phyloP scores from a whole-genome alignment of 2,329 filamentous ascomycete species.

The Penicillium crustosum region DNA sequence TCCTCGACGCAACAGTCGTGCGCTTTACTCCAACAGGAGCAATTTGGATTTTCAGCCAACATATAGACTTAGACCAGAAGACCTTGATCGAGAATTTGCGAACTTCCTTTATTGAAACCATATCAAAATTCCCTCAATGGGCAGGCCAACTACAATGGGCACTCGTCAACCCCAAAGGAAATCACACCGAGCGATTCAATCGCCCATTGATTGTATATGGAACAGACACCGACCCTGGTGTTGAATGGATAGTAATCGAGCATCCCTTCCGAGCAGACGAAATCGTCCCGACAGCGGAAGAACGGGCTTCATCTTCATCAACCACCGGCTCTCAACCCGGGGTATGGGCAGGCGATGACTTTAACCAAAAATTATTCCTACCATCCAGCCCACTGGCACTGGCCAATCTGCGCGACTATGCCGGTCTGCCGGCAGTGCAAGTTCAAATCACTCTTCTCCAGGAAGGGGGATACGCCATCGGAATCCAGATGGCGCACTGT shows the following conservation, averaged over 20 bases:
- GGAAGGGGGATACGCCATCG: constrained; percentile 46
- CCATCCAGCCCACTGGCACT: background rate
- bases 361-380: background rate
- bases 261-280: background rate
- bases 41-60: constrained; percentile 7
- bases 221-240: constrained; percentile 2
- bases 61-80: background rate
- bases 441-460: constrained; percentile 46
- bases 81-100: background rate
- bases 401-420: constrained; percentile 2
- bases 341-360: constrained; percentile 2
- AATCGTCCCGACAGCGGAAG: constrained; percentile 2
- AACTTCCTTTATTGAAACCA: constrained; percentile 1
- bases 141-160: constrained; percentile 17
- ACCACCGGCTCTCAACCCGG: background rate
- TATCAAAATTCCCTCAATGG: constrained; percentile 14
- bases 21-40: constrained; percentile 13
- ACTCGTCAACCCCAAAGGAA: background rate
- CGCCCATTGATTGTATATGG: constrained; percentile 9
- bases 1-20: constrained; percentile 14
- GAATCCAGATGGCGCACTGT: constrained; percentile 46
- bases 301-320: constrained; percentile 4
- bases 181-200: constrained; percentile 12
- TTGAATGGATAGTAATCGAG: constrained; percentile 9
- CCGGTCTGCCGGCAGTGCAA: background rate